Evolutionary conservation across 1,284 basidiomycete genomes (phyloP).

Genomic region (Fomitiporia mediterranea): DNA sequence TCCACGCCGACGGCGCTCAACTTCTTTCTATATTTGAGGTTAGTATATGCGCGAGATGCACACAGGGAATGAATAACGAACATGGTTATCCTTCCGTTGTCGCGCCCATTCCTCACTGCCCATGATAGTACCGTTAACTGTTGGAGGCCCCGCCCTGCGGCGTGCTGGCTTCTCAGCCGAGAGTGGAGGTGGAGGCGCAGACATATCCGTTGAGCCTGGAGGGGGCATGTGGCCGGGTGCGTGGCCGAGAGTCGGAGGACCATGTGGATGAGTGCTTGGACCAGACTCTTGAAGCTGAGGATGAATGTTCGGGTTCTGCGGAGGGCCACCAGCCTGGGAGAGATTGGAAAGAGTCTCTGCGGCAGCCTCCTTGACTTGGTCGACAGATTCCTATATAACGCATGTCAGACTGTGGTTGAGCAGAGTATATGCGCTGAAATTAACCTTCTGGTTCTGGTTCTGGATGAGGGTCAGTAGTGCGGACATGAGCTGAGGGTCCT

Average conservation of each 20-base stretch:
- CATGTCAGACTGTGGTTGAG: background rate
- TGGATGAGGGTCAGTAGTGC: conserved; percentile 11
- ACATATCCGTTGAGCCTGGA: background rate
- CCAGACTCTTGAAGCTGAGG: conserved; percentile 20
- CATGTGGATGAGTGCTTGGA: conserved; percentile 20
- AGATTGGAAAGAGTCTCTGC: conserved; percentile 64
- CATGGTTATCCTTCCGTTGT: conserved; percentile 83
- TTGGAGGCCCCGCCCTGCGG: conserved; percentile 11
- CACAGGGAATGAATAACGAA: conserved; percentile 33
- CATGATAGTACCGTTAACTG: conserved; percentile 42
- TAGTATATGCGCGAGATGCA: conserved; percentile 8
- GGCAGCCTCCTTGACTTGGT: conserved; percentile 49
- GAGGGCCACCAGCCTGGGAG: conserved; percentile 37
- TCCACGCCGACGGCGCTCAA: conserved; percentile 87
- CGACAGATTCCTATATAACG: conserved; percentile 29
- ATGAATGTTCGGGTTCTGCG: conserved; percentile 21
- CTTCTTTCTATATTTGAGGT: conserved; percentile 76
- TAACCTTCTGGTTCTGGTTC: conserved; percentile 3
- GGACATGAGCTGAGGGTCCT: conserved; percentile 8
- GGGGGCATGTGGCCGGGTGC: background rate
- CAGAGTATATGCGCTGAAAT: background rate
- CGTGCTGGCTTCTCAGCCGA: background rate
- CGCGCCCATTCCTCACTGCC: conserved; percentile 77
- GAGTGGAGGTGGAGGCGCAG: background rate
- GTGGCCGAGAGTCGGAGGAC: conserved; percentile 18